phyloP scores from a whole-genome alignment of 495 filamentous ascomycete genomes.

The Podospora tetraspora region DNA sequence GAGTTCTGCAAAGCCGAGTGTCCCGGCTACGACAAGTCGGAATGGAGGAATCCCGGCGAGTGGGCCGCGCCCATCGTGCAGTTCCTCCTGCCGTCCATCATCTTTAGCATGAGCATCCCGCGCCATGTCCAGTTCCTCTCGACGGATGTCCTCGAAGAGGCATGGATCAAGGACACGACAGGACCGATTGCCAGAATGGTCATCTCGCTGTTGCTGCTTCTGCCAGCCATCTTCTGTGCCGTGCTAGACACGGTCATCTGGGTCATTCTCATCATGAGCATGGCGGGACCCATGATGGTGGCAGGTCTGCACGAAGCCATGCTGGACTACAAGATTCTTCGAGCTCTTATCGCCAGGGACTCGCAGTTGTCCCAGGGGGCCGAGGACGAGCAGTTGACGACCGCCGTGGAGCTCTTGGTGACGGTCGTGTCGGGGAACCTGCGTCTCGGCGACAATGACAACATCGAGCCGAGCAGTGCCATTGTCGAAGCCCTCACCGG shows the following conservation, averaged over 20 bases:
- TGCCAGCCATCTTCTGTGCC: not conserved
- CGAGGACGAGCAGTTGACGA: not conserved
- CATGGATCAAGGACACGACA: not conserved
- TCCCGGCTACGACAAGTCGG: not conserved
- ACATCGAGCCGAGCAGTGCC: not conserved
- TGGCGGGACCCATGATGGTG: conserved; percentile 10
- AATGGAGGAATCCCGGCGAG: not conserved
- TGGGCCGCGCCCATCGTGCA: not conserved
- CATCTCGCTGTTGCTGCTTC: not conserved
- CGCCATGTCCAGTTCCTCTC: not conserved
- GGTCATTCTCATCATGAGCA: conserved; percentile 8
- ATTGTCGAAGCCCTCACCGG: not conserved
- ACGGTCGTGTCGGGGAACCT: not conserved
- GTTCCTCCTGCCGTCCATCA: not conserved
- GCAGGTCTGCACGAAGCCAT: conserved; percentile 7
- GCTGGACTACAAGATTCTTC: not conserved
- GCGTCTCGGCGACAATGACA: not conserved
- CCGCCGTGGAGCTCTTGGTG: not conserved
- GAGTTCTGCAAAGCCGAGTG: not conserved
- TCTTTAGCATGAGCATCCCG: not conserved
- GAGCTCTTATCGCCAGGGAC: not conserved
- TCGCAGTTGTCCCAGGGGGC: not conserved
- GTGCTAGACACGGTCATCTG: conserved; percentile 4
- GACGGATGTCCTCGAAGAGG: not conserved
- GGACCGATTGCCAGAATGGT: not conserved